phyloP scores from a whole-genome alignment of 441 rosid species.

The Adansonia grandidieri region DNA sequence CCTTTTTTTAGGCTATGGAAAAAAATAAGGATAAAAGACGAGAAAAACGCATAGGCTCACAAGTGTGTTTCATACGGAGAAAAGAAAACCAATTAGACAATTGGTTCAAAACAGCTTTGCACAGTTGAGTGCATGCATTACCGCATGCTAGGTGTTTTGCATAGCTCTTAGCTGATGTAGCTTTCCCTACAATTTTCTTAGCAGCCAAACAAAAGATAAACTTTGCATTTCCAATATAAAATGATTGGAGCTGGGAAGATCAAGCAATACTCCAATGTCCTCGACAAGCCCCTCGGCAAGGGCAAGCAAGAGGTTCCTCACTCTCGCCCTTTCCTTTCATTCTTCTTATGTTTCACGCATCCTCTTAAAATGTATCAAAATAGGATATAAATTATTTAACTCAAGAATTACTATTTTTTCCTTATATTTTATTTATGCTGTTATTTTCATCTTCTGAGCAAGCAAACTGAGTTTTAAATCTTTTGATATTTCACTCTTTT shows the following conservation, averaged over 20 bases:
- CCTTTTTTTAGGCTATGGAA: too few species aligned
- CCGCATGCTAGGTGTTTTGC: not conserved
- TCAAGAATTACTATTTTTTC: not conserved
- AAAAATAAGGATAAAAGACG: too few species aligned
- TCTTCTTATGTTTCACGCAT: not conserved
- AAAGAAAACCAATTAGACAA: conserved; percentile 3
- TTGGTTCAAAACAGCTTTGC: not conserved
- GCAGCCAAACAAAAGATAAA: not conserved
- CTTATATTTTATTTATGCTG: not conserved
- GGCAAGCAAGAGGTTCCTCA: conserved; percentile 92
- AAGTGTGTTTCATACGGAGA: not conserved
- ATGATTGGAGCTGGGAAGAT: conserved; percentile 97
- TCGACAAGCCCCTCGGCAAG: conserved; percentile 93
- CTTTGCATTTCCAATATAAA: not conserved
- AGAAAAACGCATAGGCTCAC: too few species aligned
- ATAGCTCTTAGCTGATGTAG: not conserved
- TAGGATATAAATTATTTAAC: not conserved
- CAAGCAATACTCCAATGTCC: conserved; percentile 91
- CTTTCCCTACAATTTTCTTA: not conserved
- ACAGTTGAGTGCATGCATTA: not conserved
- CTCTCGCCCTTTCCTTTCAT: not conserved
- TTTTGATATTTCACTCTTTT: not conserved
- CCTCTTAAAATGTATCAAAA: not conserved
- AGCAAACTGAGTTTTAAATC: not conserved
- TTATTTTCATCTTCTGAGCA: not conserved